Evolutionary conservation across 2,329 filamentous ascomycete genomes (phyloP).

Genomic region (Aspergillus melleus): DNA sequence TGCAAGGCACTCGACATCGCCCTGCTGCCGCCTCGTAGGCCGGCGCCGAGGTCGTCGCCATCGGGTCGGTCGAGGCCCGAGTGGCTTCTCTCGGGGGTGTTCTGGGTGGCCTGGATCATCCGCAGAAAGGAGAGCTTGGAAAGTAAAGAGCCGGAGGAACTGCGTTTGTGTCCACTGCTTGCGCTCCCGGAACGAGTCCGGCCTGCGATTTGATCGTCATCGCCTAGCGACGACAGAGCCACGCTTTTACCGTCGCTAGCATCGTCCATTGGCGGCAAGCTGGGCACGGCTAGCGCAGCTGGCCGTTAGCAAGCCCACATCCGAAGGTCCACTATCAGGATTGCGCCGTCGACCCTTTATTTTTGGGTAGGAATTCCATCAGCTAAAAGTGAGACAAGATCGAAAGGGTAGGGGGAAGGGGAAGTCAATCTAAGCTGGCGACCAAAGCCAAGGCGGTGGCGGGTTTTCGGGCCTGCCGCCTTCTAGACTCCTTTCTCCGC

Average conservation of each 20-base stretch:
- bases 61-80: slow-evolving; percentile 25
- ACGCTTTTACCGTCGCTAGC: slow-evolving; percentile 26
- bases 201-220: slow-evolving; percentile 24
- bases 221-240: slow-evolving; percentile 25
- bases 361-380: not conserved
- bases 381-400: not conserved
- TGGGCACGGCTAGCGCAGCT: slow-evolving; percentile 21
- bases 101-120: slow-evolving; percentile 40
- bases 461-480: not conserved
- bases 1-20: slow-evolving; percentile 52
- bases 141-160: slow-evolving; percentile 64
- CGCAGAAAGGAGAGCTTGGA: slow-evolving; percentile 71
- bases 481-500: not conserved
- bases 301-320: slow-evolving; percentile 23
- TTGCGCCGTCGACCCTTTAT: not conserved
- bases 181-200: slow-evolving; percentile 35
- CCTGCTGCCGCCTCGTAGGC: slow-evolving; percentile 48
- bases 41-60: slow-evolving; percentile 29
- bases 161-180: slow-evolving; percentile 51
- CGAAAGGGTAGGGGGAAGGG: not conserved
- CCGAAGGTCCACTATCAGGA: not conserved
- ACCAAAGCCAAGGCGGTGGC: not conserved
- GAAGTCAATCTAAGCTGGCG: not conserved
- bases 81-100: slow-evolving; percentile 30
- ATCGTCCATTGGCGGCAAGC: slow-evolving; percentile 38